phyloP scores from a whole-genome alignment of 352 stramenopile genomes.

The Aphanomyces astaci region DNA sequence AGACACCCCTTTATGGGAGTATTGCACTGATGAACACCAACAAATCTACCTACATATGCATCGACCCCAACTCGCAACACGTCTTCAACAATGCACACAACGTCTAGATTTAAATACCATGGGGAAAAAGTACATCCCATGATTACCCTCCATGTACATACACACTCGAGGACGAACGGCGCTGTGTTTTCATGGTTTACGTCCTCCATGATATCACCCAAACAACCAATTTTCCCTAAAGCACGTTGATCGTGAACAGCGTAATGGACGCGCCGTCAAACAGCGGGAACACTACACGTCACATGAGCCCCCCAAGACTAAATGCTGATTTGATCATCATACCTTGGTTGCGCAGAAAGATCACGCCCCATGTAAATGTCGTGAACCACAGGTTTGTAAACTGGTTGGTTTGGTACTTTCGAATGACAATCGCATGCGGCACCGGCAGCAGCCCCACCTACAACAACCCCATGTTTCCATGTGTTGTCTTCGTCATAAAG shows the following conservation, averaged over 20 bases:
- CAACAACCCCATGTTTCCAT: not conserved
- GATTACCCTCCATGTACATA: not conserved
- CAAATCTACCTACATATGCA: not conserved
- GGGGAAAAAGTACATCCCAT: not conserved
- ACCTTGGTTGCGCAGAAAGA: constrained; percentile 96
- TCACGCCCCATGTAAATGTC: constrained; percentile 97
- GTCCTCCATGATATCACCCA: no score
- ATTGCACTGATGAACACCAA: constrained; percentile 17
- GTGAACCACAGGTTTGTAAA: constrained; percentile 99
- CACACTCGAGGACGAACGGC: no score
- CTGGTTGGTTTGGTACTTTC: constrained; percentile 98
- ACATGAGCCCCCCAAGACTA: not conserved
- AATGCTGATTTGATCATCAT: not conserved
- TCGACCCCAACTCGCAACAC: not conserved
- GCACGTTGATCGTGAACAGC: constrained; percentile 90
- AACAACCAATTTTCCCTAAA: no score
- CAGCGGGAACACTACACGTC: constrained; percentile 80
- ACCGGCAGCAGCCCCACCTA: constrained; percentile 92
- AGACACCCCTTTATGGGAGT: constrained; percentile 23
- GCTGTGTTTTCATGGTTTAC: no score
- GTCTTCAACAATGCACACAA: no score
- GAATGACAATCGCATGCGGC: constrained; percentile 97
- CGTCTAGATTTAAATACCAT: constrained; percentile 15
- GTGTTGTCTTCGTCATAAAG: not conserved
- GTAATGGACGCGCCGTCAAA: constrained; percentile 96